phyloP scores from a whole-genome alignment of 805 yeast genomes.

The Candida suzukii region DNA sequence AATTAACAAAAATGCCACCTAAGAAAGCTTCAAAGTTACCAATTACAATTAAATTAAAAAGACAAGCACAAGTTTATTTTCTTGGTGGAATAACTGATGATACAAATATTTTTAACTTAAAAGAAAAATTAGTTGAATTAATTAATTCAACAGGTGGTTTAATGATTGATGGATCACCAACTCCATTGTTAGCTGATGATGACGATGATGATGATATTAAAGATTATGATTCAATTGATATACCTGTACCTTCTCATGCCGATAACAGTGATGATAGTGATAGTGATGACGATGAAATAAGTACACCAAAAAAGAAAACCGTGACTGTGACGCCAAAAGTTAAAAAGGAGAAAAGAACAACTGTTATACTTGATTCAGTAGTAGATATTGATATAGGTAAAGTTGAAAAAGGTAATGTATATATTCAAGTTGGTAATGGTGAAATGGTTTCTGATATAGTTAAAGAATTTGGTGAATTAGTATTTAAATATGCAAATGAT shows the following conservation, averaged over 20 bases:
- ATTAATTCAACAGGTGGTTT: slow-evolving; percentile 46
- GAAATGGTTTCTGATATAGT: slow-evolving; percentile 9
- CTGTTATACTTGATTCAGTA: not conserved
- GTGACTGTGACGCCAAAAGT: not conserved
- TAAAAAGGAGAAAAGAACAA: not conserved
- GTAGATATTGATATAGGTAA: not conserved
- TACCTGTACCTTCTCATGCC: slow-evolving; percentile 32
- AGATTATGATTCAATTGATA: slow-evolving; percentile 28
- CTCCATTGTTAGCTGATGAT: slow-evolving; percentile 18
- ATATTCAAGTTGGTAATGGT: slow-evolving; percentile 7
- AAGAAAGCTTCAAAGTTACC: slow-evolving; percentile 13
- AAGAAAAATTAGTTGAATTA: slow-evolving; percentile 25
- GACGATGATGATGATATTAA: slow-evolving; percentile 28
- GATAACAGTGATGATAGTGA: slow-evolving; percentile 20
- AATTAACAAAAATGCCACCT: slow-evolving; percentile 20
- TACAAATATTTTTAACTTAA: slow-evolving; percentile 6
- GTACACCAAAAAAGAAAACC: slow-evolving; percentile 3
- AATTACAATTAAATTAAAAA: slow-evolving; percentile 23
- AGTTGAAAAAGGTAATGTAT: not conserved
- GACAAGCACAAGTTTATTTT: slow-evolving; percentile 29
- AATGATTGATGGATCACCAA: slow-evolving; percentile 17
- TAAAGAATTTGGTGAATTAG: slow-evolving; percentile 29
- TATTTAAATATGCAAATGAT: slow-evolving; percentile 21
- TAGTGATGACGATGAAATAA: slow-evolving; percentile 22
- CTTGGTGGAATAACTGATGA: slow-evolving; percentile 17